Evolutionary conservation across 352 stramenopile species (phyloP).

Genomic region (Phytophthora parvispora): DNA sequence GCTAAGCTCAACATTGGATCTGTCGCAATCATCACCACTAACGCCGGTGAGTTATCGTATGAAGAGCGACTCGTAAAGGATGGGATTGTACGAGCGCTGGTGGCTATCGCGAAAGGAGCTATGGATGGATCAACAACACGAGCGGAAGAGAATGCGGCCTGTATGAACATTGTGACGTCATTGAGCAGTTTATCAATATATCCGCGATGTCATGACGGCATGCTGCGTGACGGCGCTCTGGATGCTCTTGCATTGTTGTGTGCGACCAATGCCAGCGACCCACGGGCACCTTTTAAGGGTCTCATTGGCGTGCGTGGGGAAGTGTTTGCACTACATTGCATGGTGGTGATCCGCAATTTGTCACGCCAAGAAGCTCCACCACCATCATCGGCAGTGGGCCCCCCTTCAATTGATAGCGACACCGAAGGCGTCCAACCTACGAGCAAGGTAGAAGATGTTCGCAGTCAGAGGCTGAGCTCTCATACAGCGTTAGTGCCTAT

Average conservation of each 20-base stretch:
- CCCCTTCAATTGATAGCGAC: background rate
- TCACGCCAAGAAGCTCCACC: slow-evolving; percentile 45
- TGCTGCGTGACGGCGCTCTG: slow-evolving; percentile 80
- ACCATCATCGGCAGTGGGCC: background rate
- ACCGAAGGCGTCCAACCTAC: background rate
- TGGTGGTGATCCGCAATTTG: slow-evolving; percentile 75
- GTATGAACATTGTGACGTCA: slow-evolving; percentile 74
- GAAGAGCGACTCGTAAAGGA: slow-evolving; percentile 81
- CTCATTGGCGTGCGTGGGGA: slow-evolving; percentile 74
- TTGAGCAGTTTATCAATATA: slow-evolving; percentile 78
- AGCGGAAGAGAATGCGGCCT: slow-evolving; percentile 42
- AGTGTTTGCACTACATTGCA: slow-evolving; percentile 73
- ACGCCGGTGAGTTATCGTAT: slow-evolving; percentile 30
- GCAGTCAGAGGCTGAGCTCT: slow-evolving; percentile 59
- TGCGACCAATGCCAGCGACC: slow-evolving; percentile 51
- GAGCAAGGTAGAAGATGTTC: slow-evolving; percentile 51
- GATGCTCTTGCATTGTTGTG: slow-evolving; percentile 63
- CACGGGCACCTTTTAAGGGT: slow-evolving; percentile 61
- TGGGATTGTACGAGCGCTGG: slow-evolving; percentile 74
- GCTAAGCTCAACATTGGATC: slow-evolving; percentile 52
- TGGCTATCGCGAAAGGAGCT: slow-evolving; percentile 63
- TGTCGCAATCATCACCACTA: background rate
- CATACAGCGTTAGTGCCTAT: slow-evolving; percentile 69
- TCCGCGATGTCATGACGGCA: slow-evolving; percentile 68
- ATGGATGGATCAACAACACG: slow-evolving; percentile 31